Base-by-base conservation (phyloP, 2,329 filamentous ascomycete species). In the Tolypocladium album region DNA sequence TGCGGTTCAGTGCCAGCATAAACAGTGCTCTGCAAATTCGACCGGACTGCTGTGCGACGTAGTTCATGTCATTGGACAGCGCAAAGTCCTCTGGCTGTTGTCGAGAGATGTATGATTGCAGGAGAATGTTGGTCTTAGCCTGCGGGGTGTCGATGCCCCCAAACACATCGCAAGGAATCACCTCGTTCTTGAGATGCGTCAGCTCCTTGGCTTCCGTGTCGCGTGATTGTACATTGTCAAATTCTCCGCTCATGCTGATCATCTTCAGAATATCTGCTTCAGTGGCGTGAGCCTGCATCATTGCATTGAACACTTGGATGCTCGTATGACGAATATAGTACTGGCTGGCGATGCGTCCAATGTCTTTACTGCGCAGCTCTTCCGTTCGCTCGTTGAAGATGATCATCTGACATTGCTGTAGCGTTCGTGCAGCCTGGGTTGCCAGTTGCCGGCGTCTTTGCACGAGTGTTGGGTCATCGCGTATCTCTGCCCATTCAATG, bases 331-430 rank as follows among this genome's bases (percentile, higher is more conserved):
- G 80, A 56, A 99, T 93, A 69, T 99, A 99, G 70, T 88, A 99
- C 72, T 99, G 93, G 72, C 93, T 97, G 20, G 94, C 94, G 71
- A 99, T 99, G 20, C 94, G 87, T 3, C 94, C 94, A 57, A 97
- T 88, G 68, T 99, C 93, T 72, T 99, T 99, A 62, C 92, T 89
- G 61, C 91, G 87, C 11, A 99, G 83, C 68, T 97, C 93, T 66
- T 97, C 93, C 0, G 93, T 99, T 22, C 81, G 84, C 69, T 97
- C 94, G 65, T 99, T 97, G 78, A 93, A 99, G 60, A 99, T 94
- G 68, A 99, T 94, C 95, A 99, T 99, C 74, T 99, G 94, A 66
- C 90, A 96, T 69, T 92, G 83, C 69, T 97, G 92, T 52, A 99
- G 77, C 6, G 90, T 89, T 52, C 87, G 82, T 0, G 94, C 94